Evolutionary conservation across 1,139 yeast genomes (phyloP).

Genomic region (Kluyveromyces marxianus): DNA sequence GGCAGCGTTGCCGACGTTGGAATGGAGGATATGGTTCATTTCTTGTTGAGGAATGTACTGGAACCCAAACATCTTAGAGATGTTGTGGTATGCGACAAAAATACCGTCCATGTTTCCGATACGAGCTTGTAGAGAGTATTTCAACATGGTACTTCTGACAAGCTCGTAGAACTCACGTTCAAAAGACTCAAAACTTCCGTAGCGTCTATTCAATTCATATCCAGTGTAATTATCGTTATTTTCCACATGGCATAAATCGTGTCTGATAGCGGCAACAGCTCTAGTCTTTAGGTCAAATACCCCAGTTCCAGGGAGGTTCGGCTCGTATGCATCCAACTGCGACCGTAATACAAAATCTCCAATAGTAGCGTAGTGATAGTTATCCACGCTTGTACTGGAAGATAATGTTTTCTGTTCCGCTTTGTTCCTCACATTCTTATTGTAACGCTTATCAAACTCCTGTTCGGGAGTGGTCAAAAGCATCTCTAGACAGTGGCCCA

Average conservation of each 20-base stretch:
- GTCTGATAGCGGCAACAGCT: conserved; percentile 80
- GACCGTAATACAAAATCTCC: conserved; percentile 78
- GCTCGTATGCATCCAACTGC: conserved; percentile 79
- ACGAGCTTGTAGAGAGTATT: conserved; percentile 84
- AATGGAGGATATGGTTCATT: conserved; percentile 56
- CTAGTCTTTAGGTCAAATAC: conserved; percentile 88
- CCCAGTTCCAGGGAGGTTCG: conserved; percentile 79
- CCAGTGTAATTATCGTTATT: conserved; percentile 45
- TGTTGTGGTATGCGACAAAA: conserved; percentile 83
- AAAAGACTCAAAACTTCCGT: conserved; percentile 68
- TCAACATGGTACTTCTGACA: conserved; percentile 66
- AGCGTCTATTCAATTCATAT: conserved; percentile 55
- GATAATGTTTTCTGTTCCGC: conserved; percentile 5
- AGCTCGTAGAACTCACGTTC: conserved; percentile 75
- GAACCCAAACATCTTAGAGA: conserved; percentile 76
- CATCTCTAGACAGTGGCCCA: conserved; percentile 76
- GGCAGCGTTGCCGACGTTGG: conserved; percentile 23
- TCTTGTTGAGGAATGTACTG: conserved; percentile 74
- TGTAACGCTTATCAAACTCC: conserved; percentile 38
- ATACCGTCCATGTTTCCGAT: conserved; percentile 98
- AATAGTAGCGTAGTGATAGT: conserved; percentile 65
- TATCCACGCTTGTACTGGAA: conserved; percentile 10
- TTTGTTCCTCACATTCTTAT: conserved; percentile 15
- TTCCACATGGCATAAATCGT: conserved; percentile 63
- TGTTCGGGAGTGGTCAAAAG: conserved; percentile 53